Percentiles rank a stretch among this genome's conserved stretches.
These are phyloP conservation scores for Eleusine coracana DNA, from an alignment of 176 grass and related monocot species.

Conservation along the genomic window DNA sequence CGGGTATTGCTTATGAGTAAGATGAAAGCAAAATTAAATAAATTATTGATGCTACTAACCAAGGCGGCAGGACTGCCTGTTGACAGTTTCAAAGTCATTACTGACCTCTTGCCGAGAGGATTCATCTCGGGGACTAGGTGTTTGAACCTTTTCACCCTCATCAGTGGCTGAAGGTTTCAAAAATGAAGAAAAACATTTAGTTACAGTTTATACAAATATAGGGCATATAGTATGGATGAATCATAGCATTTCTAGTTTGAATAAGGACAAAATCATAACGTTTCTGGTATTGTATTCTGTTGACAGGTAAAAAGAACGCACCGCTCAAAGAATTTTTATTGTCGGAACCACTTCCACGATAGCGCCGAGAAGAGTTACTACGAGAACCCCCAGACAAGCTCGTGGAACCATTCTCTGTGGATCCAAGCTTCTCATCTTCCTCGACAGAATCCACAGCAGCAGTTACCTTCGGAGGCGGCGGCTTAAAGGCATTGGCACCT, in stretches of 20 bases:
- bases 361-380: conserved; percentile 49
- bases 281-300: background rate
- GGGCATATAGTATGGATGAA: conserved; percentile 16
- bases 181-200: conserved; percentile 27
- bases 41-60: conserved; percentile 19
- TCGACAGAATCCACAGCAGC: conserved; percentile 55
- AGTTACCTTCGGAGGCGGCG: conserved; percentile 49
- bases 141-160: conserved; percentile 39
- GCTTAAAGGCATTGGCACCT: conserved; percentile 54
- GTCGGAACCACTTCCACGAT: conserved; percentile 59
- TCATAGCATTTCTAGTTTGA: conserved; percentile 1
- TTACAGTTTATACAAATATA: conserved; percentile 16
- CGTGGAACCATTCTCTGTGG: conserved; percentile 39
- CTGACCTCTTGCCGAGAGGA: conserved; percentile 50
- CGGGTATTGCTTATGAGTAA: conserved; percentile 23
- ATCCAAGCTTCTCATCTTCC: conserved; percentile 69
- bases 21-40: conserved; percentile 11
- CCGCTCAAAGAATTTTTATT: conserved; percentile 52
- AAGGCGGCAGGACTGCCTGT: conserved; percentile 32
- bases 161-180: conserved; percentile 54
- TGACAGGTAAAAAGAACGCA: conserved; percentile 20
- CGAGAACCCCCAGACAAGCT: conserved; percentile 21
- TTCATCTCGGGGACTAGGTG: conserved; percentile 45
- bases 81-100: conserved; percentile 14
- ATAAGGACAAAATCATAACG: background rate